These are phyloP conservation scores for Colletotrichum sp. DNA, from an alignment of 2,329 filamentous ascomycete genomes.

Conservation along the genomic window DNA sequence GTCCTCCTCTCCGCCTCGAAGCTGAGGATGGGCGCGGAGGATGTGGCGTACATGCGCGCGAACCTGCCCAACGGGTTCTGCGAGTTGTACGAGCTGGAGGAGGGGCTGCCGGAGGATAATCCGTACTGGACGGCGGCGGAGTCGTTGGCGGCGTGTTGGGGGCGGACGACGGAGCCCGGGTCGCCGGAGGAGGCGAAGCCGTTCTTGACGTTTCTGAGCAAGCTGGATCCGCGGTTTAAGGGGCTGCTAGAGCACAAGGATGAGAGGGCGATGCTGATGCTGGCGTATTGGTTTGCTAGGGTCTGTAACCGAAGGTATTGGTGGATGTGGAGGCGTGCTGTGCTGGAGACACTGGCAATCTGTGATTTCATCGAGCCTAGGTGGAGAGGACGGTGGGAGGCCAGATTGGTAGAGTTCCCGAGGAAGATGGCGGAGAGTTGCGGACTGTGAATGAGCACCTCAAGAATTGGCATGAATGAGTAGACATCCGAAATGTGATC, in stretches of 20 bases:
- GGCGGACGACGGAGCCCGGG: not conserved
- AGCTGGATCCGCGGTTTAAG: constrained; percentile 48
- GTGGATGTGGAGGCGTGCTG: constrained; percentile 52
- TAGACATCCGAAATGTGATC: not conserved
- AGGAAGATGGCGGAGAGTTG: not conserved
- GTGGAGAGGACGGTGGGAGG: not conserved
- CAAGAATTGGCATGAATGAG: not conserved
- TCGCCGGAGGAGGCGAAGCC: constrained; percentile 32
- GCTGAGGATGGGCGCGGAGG: constrained; percentile 23
- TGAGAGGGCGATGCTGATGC: constrained; percentile 54
- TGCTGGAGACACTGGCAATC: constrained; percentile 56
- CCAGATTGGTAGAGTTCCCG: not conserved
- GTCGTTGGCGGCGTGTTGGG: not conserved
- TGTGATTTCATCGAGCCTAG: constrained; percentile 38
- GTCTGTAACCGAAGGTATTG: constrained; percentile 44
- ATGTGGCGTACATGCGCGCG: not conserved
- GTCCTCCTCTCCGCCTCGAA: constrained; percentile 12
- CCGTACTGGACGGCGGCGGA: constrained; percentile 37
- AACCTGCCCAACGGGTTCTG: constrained; percentile 37
- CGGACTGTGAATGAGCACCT: not conserved
- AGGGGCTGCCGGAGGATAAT: constrained; percentile 27
- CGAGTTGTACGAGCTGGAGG: constrained; percentile 29
- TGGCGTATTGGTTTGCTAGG: constrained; percentile 63
- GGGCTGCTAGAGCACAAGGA: constrained; percentile 55
- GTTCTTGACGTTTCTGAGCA: constrained; percentile 52